Conservation (phyloP, 2,329 filamentous ascomycete genomes). For the Alternaria triticimaculans region DNA sequence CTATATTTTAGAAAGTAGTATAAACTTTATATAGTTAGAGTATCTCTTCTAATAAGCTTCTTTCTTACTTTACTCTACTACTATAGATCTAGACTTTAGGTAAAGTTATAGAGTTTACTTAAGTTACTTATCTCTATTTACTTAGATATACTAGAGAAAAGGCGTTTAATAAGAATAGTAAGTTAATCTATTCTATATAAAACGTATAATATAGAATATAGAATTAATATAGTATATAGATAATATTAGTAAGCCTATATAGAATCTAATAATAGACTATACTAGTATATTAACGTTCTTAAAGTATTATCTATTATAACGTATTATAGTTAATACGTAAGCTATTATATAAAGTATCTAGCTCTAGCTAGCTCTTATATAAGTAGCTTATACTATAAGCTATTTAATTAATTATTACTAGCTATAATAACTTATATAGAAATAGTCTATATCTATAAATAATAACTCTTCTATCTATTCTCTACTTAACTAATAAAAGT, state of each 20-base stretch:
- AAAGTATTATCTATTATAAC: slow-evolving; percentile 15
- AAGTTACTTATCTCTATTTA: slow-evolving; percentile 39
- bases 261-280: slow-evolving; percentile 42
- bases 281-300: slow-evolving; percentile 1
- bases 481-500: slow-evolving; percentile 15
- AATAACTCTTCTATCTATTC: slow-evolving; percentile 15
- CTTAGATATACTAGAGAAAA: slow-evolving; percentile 48
- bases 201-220: background rate
- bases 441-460: slow-evolving; percentile 23
- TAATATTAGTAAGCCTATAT: slow-evolving; percentile 37
- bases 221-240: slow-evolving; percentile 17
- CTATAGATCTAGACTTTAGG: slow-evolving; percentile 38
- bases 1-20: slow-evolving; percentile 27
- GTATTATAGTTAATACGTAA: slow-evolving; percentile 20
- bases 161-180: slow-evolving; percentile 49
- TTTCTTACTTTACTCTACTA: slow-evolving; percentile 30
- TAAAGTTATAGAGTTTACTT: slow-evolving; percentile 35
- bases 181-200: slow-evolving; percentile 15
- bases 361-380: slow-evolving; percentile 19
- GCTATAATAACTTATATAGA: slow-evolving; percentile 16
- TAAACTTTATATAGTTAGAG: slow-evolving; percentile 26
- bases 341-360: slow-evolving; percentile 18
- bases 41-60: slow-evolving; percentile 34
- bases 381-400: slow-evolving; percentile 26
- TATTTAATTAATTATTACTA: slow-evolving; percentile 18